Evolutionary conservation across 495 filamentous ascomycete species (phyloP).

Genomic region (Penicillium samsonianum): DNA sequence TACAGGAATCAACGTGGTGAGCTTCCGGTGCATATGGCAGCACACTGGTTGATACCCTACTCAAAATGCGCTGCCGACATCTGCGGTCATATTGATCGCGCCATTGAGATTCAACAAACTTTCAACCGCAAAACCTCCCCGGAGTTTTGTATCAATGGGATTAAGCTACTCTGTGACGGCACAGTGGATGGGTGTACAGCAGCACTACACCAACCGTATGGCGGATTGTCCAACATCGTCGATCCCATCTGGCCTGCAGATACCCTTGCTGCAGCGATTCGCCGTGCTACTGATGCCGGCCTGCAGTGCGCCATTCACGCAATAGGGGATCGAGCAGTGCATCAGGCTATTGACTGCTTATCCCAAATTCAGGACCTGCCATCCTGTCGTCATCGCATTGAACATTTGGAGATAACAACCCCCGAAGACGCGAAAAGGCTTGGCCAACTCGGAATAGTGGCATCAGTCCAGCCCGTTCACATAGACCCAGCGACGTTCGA

Average conservation of each 20-base stretch:
- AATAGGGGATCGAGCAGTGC: slow-evolving; percentile 61
- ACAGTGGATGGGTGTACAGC: slow-evolving; percentile 62
- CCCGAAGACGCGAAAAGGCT: slow-evolving; percentile 54
- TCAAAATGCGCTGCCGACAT: slow-evolving; percentile 40
- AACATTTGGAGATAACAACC: slow-evolving; percentile 61
- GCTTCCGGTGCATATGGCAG: slow-evolving; percentile 52
- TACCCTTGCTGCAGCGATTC: slow-evolving; percentile 7
- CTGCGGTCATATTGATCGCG: slow-evolving; percentile 53
- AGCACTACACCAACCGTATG: slow-evolving; percentile 55
- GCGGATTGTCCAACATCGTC: not conserved
- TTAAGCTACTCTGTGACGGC: slow-evolving; percentile 62
- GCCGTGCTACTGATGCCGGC: slow-evolving; percentile 34
- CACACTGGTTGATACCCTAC: slow-evolving; percentile 59
- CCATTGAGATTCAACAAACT: slow-evolving; percentile 46
- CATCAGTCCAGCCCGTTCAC: slow-evolving; percentile 65
- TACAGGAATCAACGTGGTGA: slow-evolving; percentile 30
- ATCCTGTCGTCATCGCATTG: slow-evolving; percentile 56
- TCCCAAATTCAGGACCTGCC: slow-evolving; percentile 30
- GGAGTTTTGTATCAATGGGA: slow-evolving; percentile 53
- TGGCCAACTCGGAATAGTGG: slow-evolving; percentile 58
- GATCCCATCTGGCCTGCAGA: slow-evolving; percentile 15
- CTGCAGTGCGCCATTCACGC: slow-evolving; percentile 65
- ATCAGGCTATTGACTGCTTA: slow-evolving; percentile 54
- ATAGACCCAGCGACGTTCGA: slow-evolving; percentile 62
- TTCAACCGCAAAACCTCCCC: slow-evolving; percentile 47